Evolutionary conservation across 768 basidiomycete genomes (phyloP).

Genomic region (Auricularia sp.): DNA sequence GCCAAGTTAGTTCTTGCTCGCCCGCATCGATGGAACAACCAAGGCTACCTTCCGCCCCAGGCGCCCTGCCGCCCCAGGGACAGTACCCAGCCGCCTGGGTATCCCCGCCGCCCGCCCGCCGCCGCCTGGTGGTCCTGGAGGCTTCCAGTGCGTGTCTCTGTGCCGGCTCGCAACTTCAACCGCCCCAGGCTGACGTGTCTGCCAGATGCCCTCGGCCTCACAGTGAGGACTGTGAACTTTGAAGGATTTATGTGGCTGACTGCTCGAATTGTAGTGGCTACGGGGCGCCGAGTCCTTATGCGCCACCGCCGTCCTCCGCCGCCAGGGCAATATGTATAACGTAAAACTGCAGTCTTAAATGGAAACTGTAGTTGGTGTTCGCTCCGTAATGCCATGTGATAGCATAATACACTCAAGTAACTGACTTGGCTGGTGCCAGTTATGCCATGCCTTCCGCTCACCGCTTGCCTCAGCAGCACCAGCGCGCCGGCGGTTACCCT

Average conservation of each 20-base stretch:
- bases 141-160: not conserved
- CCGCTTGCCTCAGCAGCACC: not conserved
- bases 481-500: not conserved
- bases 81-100: no score
- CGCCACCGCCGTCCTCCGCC: not conserved
- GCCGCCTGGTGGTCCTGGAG: not conserved
- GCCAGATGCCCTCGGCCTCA: not conserved
- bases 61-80: not conserved
- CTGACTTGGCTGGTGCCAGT: not conserved
- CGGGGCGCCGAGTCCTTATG: not conserved
- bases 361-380: not conserved
- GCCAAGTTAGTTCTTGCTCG: not conserved
- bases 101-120: no score
- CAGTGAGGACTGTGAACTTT: not conserved
- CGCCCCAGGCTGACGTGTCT: not conserved
- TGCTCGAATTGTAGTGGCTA: not conserved
- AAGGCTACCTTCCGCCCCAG: not conserved
- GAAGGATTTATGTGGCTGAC: not conserved
- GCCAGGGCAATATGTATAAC: not conserved
- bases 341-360: not conserved
- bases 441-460: not conserved
- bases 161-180: no score
- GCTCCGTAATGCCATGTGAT: no score
- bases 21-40: not conserved
- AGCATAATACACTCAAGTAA: not conserved